A percentile compares a stretch with the other conserved stretches of the same genome.
These are phyloP conservation scores for Ogataea pignaliae DNA, from an alignment of 805 yeast species.

Conservation along the genomic window DNA sequence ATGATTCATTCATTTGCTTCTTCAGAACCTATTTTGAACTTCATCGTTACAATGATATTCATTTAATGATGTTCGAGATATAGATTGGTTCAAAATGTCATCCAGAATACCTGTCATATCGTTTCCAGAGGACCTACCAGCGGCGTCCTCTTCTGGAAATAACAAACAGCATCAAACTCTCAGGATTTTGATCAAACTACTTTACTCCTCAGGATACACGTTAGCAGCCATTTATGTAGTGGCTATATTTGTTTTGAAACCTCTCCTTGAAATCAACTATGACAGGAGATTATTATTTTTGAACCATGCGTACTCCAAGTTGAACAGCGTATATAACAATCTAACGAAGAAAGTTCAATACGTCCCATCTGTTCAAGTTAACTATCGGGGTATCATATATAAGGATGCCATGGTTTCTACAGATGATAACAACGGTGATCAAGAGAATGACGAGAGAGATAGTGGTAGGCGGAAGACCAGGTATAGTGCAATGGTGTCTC, in stretches of 20 bases:
- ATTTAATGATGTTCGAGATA: too few relatives aligned
- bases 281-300: constrained; percentile 35
- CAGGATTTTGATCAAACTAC: constrained; percentile 24
- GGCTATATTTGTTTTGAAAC: constrained; percentile 35
- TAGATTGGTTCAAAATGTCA: neutral
- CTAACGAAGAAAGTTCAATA: constrained; percentile 24
- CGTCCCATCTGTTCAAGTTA: constrained; percentile 39
- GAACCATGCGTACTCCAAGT: constrained; percentile 22
- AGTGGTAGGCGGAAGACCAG: constrained; percentile 8
- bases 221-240: constrained; percentile 28
- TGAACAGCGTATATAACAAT: constrained; percentile 26
- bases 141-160: neutral
- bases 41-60: too few relatives aligned
- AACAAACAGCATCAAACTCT: constrained; percentile 25
- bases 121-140: constrained; percentile 30
- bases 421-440: constrained; percentile 11
- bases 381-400: constrained; percentile 34
- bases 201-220: constrained; percentile 33
- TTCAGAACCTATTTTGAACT: too few relatives aligned
- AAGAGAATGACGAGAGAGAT: constrained; percentile 10
- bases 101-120: constrained; percentile 23
- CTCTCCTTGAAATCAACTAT: constrained; percentile 35
- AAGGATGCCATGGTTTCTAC: constrained; percentile 32
- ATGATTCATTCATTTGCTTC: too few relatives aligned
- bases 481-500: neutral